A percentile compares a stretch with the other conserved stretches of the same genome.
Conservation (phyloP, 1,139 yeast species). For the Waltiozyma sp. region DNA sequence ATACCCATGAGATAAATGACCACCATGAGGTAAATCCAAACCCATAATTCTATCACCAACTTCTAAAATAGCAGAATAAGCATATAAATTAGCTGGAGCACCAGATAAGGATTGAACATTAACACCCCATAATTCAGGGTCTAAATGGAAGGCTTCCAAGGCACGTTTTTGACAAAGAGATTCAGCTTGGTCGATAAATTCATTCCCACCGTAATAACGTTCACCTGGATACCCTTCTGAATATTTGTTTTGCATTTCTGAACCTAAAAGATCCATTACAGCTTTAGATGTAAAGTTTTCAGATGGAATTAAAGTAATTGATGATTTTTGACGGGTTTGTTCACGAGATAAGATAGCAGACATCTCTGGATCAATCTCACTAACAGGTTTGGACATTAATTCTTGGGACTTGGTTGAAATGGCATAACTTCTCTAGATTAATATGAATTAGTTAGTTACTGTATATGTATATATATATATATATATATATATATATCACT, state of each 20-base stretch:
- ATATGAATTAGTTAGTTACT: neutral
- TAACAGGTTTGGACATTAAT: conserved; percentile 51
- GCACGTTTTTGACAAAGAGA: conserved; percentile 86
- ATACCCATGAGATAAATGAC: conserved; percentile 93
- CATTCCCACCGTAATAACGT: conserved; percentile 95
- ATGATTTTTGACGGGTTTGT: conserved; percentile 74
- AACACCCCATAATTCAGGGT: conserved; percentile 85
- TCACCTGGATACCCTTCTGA: conserved; percentile 99
- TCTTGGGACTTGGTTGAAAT: conserved; percentile 13
- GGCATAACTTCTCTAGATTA: conserved; percentile 10
- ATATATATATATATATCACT: no score
- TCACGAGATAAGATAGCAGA: conserved; percentile 63
- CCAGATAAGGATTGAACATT: conserved; percentile 92
- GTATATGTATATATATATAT: no score
- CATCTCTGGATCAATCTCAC: conserved; percentile 79
- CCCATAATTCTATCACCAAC: conserved; percentile 96
- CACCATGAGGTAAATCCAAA: conserved; percentile 93
- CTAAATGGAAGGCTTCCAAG: conserved; percentile 67
- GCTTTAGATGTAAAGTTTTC: conserved; percentile 94
- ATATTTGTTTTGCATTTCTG: conserved; percentile 95
- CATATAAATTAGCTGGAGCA: conserved; percentile 91
- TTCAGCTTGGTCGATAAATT: conserved; percentile 87
- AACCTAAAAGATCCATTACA: conserved; percentile 87
- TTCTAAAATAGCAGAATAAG: conserved; percentile 83
- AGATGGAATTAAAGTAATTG: conserved; percentile 86